Percentiles rank a stretch among this genome's conserved stretches.
Conservation (phyloP, 2,329 filamentous ascomycete genomes). For the Plectosphaerella sp. region DNA sequence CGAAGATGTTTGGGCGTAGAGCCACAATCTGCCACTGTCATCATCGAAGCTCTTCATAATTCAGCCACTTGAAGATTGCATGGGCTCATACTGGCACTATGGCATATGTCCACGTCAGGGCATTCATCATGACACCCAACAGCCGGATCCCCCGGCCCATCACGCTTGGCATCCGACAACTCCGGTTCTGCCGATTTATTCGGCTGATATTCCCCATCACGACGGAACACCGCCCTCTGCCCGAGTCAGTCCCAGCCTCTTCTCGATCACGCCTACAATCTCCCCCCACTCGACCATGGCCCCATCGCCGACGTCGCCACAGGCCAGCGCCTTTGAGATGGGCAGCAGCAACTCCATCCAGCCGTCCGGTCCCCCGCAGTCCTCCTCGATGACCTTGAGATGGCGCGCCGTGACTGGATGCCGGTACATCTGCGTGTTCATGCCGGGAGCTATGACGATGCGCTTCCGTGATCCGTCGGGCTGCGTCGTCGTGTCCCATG, state of each 20-base stretch:
- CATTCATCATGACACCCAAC: too few species aligned
- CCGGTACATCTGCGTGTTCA: conserved; percentile 89
- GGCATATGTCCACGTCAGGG: too few species aligned
- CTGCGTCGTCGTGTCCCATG: conserved; percentile 76
- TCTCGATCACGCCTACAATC: conserved; percentile 64
- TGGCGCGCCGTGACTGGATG: conserved; percentile 78
- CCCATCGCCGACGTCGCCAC: conserved; percentile 77
- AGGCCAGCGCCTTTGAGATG: conserved; percentile 73
- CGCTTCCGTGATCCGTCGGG: conserved; percentile 56
- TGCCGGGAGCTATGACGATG: conserved; percentile 74
- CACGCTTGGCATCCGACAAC: too few species aligned
- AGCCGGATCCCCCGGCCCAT: too few species aligned
- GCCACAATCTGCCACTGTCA: too few species aligned
- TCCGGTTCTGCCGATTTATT: too few species aligned
- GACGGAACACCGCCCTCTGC: too few species aligned
- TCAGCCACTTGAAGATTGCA: too few species aligned
- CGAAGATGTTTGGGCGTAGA: too few species aligned
- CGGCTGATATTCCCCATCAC: too few species aligned
- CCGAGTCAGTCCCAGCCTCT: conserved; percentile 31
- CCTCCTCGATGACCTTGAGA: conserved; percentile 62
- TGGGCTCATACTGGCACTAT: too few species aligned
- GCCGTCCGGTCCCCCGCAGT: conserved; percentile 59
- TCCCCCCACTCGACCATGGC: conserved; percentile 79
- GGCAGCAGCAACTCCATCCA: conserved; percentile 73
- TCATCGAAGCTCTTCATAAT: too few species aligned